Percentiles rank a stretch among this genome's conserved stretches.
These are phyloP conservation scores for Acaromyces ingoldii DNA, from an alignment of 1,284 basidiomycete species.

Conservation along the genomic window DNA sequence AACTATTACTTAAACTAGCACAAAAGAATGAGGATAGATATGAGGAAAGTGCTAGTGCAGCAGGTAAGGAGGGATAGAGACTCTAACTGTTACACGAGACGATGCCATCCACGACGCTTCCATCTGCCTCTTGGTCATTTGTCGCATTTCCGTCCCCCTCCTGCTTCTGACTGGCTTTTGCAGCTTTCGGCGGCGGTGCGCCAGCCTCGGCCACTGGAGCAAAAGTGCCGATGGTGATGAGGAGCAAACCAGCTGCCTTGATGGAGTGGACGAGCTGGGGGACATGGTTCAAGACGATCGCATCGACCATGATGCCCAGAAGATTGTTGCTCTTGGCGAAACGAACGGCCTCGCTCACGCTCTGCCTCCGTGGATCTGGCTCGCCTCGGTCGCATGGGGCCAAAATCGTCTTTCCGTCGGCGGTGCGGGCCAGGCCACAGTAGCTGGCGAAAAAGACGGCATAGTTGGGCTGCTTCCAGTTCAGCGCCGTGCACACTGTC, in stretches of 20 bases:
- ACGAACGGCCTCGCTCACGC: slow-evolving; percentile 83
- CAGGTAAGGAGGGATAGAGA: too few species aligned
- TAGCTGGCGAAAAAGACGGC: slow-evolving; percentile 90
- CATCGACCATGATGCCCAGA: slow-evolving; percentile 84
- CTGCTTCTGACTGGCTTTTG: background rate
- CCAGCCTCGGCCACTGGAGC: background rate
- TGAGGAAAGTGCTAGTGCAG: background rate
- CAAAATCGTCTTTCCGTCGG: slow-evolving; percentile 10
- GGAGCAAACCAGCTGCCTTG: slow-evolving; percentile 41
- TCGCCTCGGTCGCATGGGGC: slow-evolving; percentile 54
- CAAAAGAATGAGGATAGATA: background rate
- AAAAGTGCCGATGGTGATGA: slow-evolving; percentile 40
- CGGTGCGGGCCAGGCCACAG: slow-evolving; percentile 60
- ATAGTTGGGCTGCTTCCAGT: slow-evolving; percentile 99
- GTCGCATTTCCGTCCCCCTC: slow-evolving; percentile 3
- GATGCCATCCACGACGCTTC: slow-evolving; percentile 32
- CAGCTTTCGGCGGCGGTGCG: background rate
- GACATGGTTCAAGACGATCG: slow-evolving; percentile 62
- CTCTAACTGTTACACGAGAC: slow-evolving; percentile 37
- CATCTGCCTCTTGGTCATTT: slow-evolving; percentile 23
- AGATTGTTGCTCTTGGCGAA: slow-evolving; percentile 92
- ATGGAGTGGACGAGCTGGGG: slow-evolving; percentile 41
- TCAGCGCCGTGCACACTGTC: slow-evolving; percentile 63
- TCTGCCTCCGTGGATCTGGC: slow-evolving; percentile 60
- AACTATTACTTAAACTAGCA: background rate